A percentile compares a stretch with the other conserved stretches of the same genome.
These are phyloP conservation scores for Chamaecyparis obtusa DNA, from an alignment of 75 land plant species.

Conservation along the genomic window DNA sequence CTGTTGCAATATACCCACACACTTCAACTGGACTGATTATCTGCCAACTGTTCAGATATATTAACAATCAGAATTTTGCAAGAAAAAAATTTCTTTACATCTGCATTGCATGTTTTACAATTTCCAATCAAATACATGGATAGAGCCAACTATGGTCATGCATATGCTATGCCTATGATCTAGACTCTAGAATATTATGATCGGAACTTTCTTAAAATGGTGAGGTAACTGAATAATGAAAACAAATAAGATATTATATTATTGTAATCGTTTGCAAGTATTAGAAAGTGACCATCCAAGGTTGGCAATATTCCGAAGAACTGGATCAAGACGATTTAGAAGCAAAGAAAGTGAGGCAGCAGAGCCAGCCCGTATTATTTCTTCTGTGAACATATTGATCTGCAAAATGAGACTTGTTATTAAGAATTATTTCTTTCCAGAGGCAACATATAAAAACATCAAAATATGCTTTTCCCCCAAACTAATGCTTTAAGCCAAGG, in stretches of 20 bases:
- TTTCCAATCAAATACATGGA: not conserved
- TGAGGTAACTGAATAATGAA: not conserved
- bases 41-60: constrained; percentile 59
- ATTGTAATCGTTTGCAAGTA: not conserved
- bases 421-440: not conserved
- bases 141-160: not conserved
- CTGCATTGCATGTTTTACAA: not conserved
- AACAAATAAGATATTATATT: not conserved
- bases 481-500: not conserved
- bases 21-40: constrained; percentile 69
- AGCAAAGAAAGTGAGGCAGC: constrained; percentile 57
- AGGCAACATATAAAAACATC: constrained; percentile 3
- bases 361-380: constrained; percentile 59
- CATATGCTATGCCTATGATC: not conserved
- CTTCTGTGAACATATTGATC: constrained; percentile 72
- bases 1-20: constrained; percentile 42
- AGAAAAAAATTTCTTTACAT: not conserved
- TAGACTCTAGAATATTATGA: not conserved
- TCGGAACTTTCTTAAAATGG: not conserved
- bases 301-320: constrained; percentile 53
- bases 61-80: not conserved
- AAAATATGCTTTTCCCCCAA: not conserved
- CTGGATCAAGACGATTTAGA: constrained; percentile 55
- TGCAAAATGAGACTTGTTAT: constrained; percentile 13
- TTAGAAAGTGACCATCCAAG: constrained; percentile 47